Evolutionary conservation across 108 stramenopile genomes (phyloP).

Genomic region (Pseudonitzschia multiseries): DNA sequence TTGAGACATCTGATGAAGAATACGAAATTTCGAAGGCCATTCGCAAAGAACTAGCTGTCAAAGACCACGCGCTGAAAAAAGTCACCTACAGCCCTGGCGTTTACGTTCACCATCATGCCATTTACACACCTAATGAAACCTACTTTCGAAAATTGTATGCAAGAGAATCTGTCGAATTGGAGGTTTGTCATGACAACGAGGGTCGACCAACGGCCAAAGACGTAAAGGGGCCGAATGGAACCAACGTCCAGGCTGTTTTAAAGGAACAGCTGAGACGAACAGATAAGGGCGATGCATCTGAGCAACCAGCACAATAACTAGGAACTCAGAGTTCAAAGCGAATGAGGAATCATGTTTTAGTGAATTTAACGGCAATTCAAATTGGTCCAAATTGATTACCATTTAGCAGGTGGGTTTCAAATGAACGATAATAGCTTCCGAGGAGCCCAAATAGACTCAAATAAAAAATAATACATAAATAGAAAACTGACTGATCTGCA

Average conservation of each 20-base stretch:
- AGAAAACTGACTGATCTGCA: not conserved
- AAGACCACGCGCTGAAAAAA: not conserved
- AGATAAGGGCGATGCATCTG: not conserved
- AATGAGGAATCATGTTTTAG: not conserved
- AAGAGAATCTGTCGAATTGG: constrained; percentile 2
- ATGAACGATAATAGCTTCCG: too few species aligned
- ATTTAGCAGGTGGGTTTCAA: too few species aligned
- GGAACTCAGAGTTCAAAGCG: too few species aligned
- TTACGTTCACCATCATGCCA: constrained; percentile 7
- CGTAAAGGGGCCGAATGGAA: constrained; percentile 3
- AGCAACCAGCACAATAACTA: not conserved
- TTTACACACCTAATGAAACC: not conserved
- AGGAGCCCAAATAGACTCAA: not conserved
- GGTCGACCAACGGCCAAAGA: constrained; percentile 4
- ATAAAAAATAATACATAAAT: not conserved
- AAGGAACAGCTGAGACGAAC: not conserved
- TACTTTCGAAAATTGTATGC: constrained; percentile 13
- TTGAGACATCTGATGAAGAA: not conserved
- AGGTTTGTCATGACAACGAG: not conserved
- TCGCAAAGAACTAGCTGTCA: not conserved
- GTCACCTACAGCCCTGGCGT: not conserved
- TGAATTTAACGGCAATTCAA: not conserved
- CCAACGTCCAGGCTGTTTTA: not conserved
- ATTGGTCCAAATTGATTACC: too few species aligned
- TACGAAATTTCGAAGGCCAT: not conserved